Evolutionary conservation across 2,329 filamentous ascomycete genomes (phyloP), one percentile per base, ranked within the genome.

Genomic region (Colletotrichum limetticola): DNA sequence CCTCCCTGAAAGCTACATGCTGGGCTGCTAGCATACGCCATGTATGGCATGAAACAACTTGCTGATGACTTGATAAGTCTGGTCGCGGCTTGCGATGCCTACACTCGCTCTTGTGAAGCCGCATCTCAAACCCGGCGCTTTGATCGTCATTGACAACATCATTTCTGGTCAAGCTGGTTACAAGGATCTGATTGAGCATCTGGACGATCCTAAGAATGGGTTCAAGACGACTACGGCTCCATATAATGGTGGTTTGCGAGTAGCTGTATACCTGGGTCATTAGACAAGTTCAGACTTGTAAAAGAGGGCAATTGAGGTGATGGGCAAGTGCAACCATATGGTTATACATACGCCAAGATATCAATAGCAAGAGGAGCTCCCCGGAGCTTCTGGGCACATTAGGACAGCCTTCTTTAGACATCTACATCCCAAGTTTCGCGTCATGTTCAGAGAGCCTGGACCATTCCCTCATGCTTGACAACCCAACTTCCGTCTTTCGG

Each of bases 51-150:
- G 30, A 5, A 11, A 14, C 9, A 6, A 6, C 9, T 4, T 16
- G 42, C 28, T 22, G 14, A 28, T 3, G 22, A 5, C 11, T 9
- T 55, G 57, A 46, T 5, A n/a, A 91, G 88, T 91, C 65, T 91
- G 89, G 88, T 84, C 88, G 0, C 82, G 85, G 1, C 78, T 91
- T 64, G 87, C 87, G 2, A 80, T 91, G 24, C 88, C 89, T 1
- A 85, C 87, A 0, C 79, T 91, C 19, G 82, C 84, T 68, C 76
- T 86, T 0, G 80, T 90, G 2, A 79, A 85, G 62, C 84, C 86
- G 1, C 82, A 79, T 8, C 76, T 91, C 59, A 83, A 80, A 63
- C 76, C 78, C 3, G 88, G 89, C 0, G 86, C 87, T 0, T 78
- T 88, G 9, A 80, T 90, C 1, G 78, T 90, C 0, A 78, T 80